A percentile compares a stretch with the other conserved stretches of the same genome.
These are phyloP conservation scores for Fusarium sp. DNA, from an alignment of 2,329 filamentous ascomycete species.

Conservation along the genomic window DNA sequence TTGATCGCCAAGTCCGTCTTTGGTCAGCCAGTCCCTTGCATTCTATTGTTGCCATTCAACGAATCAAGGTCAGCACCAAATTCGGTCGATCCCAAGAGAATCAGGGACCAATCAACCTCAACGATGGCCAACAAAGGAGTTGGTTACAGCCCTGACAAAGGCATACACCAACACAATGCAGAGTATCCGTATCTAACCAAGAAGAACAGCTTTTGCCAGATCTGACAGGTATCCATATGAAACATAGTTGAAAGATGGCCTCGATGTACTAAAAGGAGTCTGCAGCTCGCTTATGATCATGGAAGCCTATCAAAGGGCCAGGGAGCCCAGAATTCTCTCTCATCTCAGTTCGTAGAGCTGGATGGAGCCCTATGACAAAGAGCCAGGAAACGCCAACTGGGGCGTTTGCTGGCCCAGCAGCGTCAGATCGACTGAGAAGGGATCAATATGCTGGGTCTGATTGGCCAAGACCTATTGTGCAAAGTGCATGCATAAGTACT, in stretches of 20 bases:
- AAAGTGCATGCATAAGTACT: slow-evolving; percentile 51
- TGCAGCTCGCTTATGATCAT: slow-evolving; percentile 17
- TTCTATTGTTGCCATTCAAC: slow-evolving; percentile 2
- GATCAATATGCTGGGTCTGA: slow-evolving; percentile 13
- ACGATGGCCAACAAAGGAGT: slow-evolving; percentile 16
- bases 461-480: slow-evolving; percentile 20
- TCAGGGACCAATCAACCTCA: slow-evolving; percentile 27
- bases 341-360: slow-evolving; percentile 16
- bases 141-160: slow-evolving; percentile 11
- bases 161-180: slow-evolving; percentile 10
- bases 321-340: background rate
- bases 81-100: slow-evolving; percentile 9
- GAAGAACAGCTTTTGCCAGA: background rate
- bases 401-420: slow-evolving; percentile 35
- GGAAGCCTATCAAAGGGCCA: slow-evolving; percentile 7
- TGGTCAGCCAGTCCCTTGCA: slow-evolving; percentile 19
- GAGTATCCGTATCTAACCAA: background rate
- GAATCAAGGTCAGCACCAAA: slow-evolving; percentile 18
- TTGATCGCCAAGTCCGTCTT: slow-evolving; percentile 12
- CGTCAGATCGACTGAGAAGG: slow-evolving; percentile 29
- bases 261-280: slow-evolving; percentile 6
- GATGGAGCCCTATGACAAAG: slow-evolving; percentile 19
- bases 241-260: background rate
- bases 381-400: slow-evolving; percentile 23
- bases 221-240: background rate